phyloP scores from a whole-genome alignment of 164 flowering plant genomes.

The Aristolochia contorta region DNA sequence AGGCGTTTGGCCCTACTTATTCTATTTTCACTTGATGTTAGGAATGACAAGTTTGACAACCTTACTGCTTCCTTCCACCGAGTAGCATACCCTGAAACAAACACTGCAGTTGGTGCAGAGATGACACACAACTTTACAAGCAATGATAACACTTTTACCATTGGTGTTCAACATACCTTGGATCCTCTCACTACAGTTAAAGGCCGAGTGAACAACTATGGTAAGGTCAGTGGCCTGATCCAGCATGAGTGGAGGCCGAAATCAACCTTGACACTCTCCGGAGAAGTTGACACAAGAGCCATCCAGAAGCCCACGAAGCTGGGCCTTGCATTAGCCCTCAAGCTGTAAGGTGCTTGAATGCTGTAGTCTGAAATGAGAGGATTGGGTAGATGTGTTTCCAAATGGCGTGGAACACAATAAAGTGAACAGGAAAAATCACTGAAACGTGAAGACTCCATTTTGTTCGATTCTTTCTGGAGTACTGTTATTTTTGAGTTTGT shows the following conservation, averaged over 20 bases:
- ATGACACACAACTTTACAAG: constrained; percentile 49
- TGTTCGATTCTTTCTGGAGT: background rate
- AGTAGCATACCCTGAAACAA: constrained; percentile 44
- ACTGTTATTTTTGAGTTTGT: background rate
- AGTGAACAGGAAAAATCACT: background rate
- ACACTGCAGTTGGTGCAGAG: constrained; percentile 84
- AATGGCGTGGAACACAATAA: constrained; percentile 23
- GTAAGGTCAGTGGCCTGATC: constrained; percentile 65
- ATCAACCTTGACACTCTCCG: constrained; percentile 66
- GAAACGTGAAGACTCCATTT: background rate
- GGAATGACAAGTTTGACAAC: constrained; percentile 64
- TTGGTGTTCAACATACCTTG: constrained; percentile 72
- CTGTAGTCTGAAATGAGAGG: background rate
- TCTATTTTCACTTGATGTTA: constrained; percentile 6
- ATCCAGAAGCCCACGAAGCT: constrained; percentile 74
- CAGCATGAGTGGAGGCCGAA: constrained; percentile 88
- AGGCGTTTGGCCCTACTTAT: background rate
- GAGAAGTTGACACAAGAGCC: constrained; percentile 73
- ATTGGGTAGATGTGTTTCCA: background rate
- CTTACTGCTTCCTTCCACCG: constrained; percentile 70
- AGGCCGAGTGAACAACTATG: constrained; percentile 62
- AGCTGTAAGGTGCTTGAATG: constrained; percentile 28
- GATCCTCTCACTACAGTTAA: constrained; percentile 66
- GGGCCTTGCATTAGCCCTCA: constrained; percentile 69
- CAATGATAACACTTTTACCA: constrained; percentile 61